phyloP scores from a whole-genome alignment of 768 basidiomycete genomes.

The Dentipellis sp. region DNA sequence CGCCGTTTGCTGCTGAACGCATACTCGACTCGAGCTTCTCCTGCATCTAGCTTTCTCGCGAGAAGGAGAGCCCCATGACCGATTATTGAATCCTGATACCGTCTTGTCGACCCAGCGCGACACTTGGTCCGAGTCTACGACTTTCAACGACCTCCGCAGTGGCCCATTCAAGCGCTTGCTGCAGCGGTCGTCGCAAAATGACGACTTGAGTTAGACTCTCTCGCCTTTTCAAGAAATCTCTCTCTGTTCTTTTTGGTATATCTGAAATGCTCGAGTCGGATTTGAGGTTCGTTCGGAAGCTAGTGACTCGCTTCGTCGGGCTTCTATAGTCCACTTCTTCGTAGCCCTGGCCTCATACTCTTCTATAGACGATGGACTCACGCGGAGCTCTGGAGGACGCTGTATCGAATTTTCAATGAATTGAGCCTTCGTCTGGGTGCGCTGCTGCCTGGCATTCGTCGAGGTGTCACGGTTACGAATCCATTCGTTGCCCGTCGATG shows the following conservation, averaged over 20 bases:
- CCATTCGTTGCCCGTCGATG: no score
- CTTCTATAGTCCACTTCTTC: not conserved
- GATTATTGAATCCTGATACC: not conserved
- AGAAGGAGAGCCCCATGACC: not conserved
- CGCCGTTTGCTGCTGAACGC: not conserved
- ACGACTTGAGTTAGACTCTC: slow-evolving; percentile 25
- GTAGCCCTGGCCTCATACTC: not conserved
- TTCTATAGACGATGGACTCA: no score
- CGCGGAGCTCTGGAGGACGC: no score
- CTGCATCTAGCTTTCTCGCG: not conserved
- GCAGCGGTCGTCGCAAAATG: slow-evolving; percentile 31
- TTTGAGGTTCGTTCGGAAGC: not conserved
- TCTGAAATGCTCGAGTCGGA: not conserved
- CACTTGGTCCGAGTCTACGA: not conserved
- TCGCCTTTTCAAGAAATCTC: slow-evolving; percentile 3
- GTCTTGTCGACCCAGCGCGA: slow-evolving; percentile 12
- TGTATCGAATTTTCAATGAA: no score
- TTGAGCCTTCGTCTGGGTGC: not conserved
- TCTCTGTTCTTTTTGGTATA: not conserved
- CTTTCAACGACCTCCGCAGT: slow-evolving; percentile 36
- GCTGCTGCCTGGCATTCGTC: not conserved
- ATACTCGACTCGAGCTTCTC: not conserved
- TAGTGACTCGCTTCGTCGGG: not conserved
- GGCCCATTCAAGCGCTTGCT: slow-evolving; percentile 33
- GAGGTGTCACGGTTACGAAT: no score